Percentiles rank a stretch among this genome's conserved stretches.
Conservation (phyloP, 805 yeast species). For the Wickerhamomyces bisporus region DNA sequence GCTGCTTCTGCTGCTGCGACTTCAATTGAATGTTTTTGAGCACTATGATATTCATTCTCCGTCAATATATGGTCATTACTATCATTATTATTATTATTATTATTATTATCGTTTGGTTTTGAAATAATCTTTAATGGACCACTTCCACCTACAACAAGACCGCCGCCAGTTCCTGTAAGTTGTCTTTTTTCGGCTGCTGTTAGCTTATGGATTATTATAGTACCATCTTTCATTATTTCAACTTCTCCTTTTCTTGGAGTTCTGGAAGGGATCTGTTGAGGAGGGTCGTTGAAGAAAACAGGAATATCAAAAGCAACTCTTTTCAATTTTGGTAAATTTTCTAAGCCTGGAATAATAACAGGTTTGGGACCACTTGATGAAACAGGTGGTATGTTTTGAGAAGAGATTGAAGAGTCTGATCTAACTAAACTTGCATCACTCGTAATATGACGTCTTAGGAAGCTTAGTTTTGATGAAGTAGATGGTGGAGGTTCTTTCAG, state of each 20-base stretch:
- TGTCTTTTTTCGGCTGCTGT: constrained; percentile 49
- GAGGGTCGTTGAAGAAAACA: constrained; percentile 78
- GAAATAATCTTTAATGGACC: constrained; percentile 51
- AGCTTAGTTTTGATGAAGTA: constrained; percentile 10
- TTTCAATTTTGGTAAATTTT: constrained; percentile 38
- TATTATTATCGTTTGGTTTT: constrained; percentile 1
- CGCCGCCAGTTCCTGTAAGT: constrained; percentile 47
- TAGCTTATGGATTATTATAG: constrained; percentile 47
- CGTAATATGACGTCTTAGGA: constrained; percentile 8
- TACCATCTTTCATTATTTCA: constrained; percentile 51
- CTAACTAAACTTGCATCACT: constrained; percentile 5
- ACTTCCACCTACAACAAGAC: constrained; percentile 75
- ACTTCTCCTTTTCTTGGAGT: constrained; percentile 82
- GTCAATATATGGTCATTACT: background rate
- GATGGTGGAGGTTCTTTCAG: constrained; percentile 3
- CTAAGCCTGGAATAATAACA: constrained; percentile 34
- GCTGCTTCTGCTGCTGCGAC: constrained; percentile 34
- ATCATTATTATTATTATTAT: background rate
- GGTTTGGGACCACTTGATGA: constrained; percentile 12
- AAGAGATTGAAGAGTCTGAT: constrained; percentile 6
- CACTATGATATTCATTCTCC: constrained; percentile 13
- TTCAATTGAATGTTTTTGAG: constrained; percentile 25
- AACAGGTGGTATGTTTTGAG: constrained; percentile 1
- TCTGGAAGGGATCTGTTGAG: constrained; percentile 90
- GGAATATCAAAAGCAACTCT: constrained; percentile 76